Conservation (phyloP, 1,284 basidiomycete species). For the Moesziomyces antarcticus region DNA sequence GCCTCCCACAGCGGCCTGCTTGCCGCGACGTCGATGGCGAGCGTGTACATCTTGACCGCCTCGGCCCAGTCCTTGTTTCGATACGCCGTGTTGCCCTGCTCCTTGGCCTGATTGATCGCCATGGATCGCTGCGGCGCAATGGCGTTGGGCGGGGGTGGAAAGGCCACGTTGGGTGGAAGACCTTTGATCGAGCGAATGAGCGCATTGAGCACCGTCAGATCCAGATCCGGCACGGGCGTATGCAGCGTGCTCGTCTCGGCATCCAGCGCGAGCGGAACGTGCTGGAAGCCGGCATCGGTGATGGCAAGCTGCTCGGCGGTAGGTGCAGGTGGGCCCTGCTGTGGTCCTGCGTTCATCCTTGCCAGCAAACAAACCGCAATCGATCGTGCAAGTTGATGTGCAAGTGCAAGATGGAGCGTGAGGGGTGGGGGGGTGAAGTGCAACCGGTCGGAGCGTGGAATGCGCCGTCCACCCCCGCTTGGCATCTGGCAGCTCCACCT, state of each 20-base stretch:
- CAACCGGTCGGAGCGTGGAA: no score
- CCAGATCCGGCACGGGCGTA: conserved; percentile 49
- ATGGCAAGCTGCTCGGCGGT: conserved; percentile 61
- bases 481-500: conserved; percentile 18
- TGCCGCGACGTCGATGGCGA: conserved; percentile 82
- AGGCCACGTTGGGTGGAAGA: conserved; percentile 60
- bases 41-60: conserved; percentile 84
- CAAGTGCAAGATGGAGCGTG: no score
- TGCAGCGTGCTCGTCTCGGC: conserved; percentile 32
- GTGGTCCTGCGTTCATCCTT: conserved; percentile 37
- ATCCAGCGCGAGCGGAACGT: conserved; percentile 52
- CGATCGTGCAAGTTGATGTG: no score
- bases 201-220: conserved; percentile 65
- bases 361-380: neutral
- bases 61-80: conserved; percentile 72
- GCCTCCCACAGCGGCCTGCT: conserved; percentile 91
- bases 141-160: conserved; percentile 66
- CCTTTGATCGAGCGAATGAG: conserved; percentile 59
- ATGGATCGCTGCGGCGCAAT: conserved; percentile 61
- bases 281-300: conserved; percentile 54
- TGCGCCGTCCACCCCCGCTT: no score
- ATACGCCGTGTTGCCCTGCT: conserved; percentile 63
- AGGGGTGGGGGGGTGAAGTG: no score
- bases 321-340: conserved; percentile 54
- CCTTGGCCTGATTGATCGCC: conserved; percentile 63